phyloP scores from a whole-genome alignment of 2,329 filamentous ascomycete species.

The Sclerotinia minor region DNA sequence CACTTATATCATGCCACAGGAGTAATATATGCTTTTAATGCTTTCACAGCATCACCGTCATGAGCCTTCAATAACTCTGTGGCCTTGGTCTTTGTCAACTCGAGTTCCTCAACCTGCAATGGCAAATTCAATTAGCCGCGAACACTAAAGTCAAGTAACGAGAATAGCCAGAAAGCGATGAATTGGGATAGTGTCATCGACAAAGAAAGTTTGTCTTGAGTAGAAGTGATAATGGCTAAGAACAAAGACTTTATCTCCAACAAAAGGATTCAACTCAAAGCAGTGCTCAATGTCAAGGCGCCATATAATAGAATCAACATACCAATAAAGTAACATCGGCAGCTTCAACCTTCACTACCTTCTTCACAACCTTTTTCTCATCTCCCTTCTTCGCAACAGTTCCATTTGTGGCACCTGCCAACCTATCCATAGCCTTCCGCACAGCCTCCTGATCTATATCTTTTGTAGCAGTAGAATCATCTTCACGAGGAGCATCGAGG shows the following conservation, averaged over 20 bases:
- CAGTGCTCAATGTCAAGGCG: not conserved
- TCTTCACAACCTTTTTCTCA: constrained; percentile 55
- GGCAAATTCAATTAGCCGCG: constrained; percentile 27
- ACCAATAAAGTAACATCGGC: constrained; percentile 71
- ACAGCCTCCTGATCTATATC: constrained; percentile 69
- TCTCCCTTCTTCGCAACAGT: constrained; percentile 46
- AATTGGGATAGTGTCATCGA: not conserved
- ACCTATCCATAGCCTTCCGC: constrained; percentile 68
- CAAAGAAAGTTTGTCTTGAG: not conserved
- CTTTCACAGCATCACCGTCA: constrained; percentile 68
- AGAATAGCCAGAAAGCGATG: not conserved
- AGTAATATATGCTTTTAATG: constrained; percentile 61
- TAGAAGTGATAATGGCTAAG: not conserved
- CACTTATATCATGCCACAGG: constrained; percentile 28
- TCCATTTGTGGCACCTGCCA: constrained; percentile 45
- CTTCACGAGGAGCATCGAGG: constrained; percentile 57
- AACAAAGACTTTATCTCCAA: constrained; percentile 7
- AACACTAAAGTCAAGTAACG: not conserved
- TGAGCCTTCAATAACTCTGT: constrained; percentile 72
- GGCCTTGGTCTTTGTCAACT: constrained; percentile 69
- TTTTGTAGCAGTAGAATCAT: constrained; percentile 48
- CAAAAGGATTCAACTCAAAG: constrained; percentile 15
- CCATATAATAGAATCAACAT: constrained; percentile 39
- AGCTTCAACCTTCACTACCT: constrained; percentile 69
- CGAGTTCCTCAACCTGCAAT: constrained; percentile 66